Base-by-base conservation (phyloP, 495 filamentous ascomycete genomes). In the Penicillium goetzii region DNA sequence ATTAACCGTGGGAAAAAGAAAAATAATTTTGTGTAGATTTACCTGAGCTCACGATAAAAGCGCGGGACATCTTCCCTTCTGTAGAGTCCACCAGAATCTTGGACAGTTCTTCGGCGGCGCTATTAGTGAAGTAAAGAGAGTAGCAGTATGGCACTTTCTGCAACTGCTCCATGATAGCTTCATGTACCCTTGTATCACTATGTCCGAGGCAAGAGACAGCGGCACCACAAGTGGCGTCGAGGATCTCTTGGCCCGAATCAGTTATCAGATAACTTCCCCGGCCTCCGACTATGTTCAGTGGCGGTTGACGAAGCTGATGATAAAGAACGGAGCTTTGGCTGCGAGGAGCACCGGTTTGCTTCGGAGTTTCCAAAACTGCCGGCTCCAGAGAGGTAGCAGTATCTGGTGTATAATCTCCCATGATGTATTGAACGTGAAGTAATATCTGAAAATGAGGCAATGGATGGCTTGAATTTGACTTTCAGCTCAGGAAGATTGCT, bases 41-140 rank as follows among this genome's bases (percentile, higher is more conserved):
- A 74, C 73, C 88, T 4, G 85, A 89, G 69, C 76, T 79, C 21
- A 79, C 72, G 56, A 81, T 74, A 41, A 76, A 79, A 1, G 70
- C 80, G 56, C 70, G 73, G 61, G 69, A 68, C 66, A 79, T 67
- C 34, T 63, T 67, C 10, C 58, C 69, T 28, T 69, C 73, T 0
- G 82, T 77, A 0, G 74, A 76, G 14, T 73, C 64, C 4, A 80
- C 66, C 45, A 83, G 55, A 19, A 71, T 47, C n/a, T 64, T 60
- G 3, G 69, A 72, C 2, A 82, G 72, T 15, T 67, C 62, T 60
- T 80, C 76, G 0, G 75, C 72, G 4, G 76, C 70, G 36, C 56
- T 61, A 28, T 76, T 80, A n/a, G 70, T 79, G 57, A 80, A 84
- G 56, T 76, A 76, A n/a, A 78, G 60, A 0, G 81, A 76, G 58